Evolutionary conservation across 306 rosid genomes (phyloP), one percentile per base, ranked within the genome.

Genomic region (Boehmeria nivea): DNA sequence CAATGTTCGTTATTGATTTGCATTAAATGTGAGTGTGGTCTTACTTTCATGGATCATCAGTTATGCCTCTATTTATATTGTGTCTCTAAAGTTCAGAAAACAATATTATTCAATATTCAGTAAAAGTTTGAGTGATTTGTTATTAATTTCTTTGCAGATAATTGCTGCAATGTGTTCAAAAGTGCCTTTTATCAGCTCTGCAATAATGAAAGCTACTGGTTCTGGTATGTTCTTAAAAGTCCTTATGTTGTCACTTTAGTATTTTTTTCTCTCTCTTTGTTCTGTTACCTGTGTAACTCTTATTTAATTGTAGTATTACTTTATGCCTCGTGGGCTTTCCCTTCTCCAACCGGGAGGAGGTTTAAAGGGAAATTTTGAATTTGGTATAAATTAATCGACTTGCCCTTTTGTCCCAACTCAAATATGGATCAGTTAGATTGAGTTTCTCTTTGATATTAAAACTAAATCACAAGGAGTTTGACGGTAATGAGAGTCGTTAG

Each of bases 121-220:
- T 63, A 43, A 33, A 53, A 19, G 45, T 4, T 12, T 40, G 56
- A 38, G 65, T 38, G 68, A 53, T 56, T 54, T n/a, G n/a, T n/a
- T n/a, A n/a, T n/a, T 62, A 20, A 63, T 70, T 64, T 45, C 63
- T 75, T 20, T 68, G 52, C 87, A 91, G 99, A 89, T 91, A 56
- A 54, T 91, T 54, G 94, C 93, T 43, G 95, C 96, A 56, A 91
- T 91, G 99, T 84, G 93, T 75, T 91, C 99, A 17, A 91, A 91
- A 85, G 95, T 91, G 8, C 99, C 99, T 43, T 78, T 75, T 45
- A 85, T 91, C 54, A 81, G 99, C 81, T 72, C 61, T 62, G 99
- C 99, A 65, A 91, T 91, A 51, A 69, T 82, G 90, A 84, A 84
- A 65, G 86, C 89, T 50, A 84, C 99, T 48, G 85, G 79, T 61